These are phyloP conservation scores for Lichtheimia hyalospora DNA, from an alignment of 371 early-diverging fungal genomes.

Conservation along the genomic window DNA sequence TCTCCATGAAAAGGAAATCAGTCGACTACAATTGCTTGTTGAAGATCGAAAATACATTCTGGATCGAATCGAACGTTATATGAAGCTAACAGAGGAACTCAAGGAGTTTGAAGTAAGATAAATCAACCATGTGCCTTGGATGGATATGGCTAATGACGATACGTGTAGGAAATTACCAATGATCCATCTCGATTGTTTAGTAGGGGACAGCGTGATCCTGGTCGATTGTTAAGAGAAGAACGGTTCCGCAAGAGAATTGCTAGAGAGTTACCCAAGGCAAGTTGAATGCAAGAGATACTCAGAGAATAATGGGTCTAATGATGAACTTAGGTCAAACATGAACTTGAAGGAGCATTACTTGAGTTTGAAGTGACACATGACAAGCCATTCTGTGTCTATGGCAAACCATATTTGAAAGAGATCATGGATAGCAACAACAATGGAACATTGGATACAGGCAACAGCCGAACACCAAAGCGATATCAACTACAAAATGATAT, in stretches of 20 bases:
- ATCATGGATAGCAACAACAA: conserved; percentile 15
- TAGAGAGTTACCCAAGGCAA: conserved; percentile 43
- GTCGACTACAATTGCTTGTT: conserved; percentile 24
- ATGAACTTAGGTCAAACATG: conserved; percentile 21
- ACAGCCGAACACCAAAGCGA: not conserved
- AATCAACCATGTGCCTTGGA: not conserved
- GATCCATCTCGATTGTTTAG: conserved; percentile 48
- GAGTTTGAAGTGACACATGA: conserved; percentile 38
- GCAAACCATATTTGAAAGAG: conserved; percentile 34
- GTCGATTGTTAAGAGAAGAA: conserved; percentile 45
- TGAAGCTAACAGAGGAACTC: conserved; percentile 37
- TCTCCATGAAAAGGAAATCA: conserved; percentile 39
- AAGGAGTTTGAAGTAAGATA: conserved; percentile 38
- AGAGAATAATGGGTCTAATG: not conserved
- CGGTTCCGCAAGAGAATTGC: conserved; percentile 45
- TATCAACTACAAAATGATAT: not conserved
- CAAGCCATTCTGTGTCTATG: conserved; percentile 35
- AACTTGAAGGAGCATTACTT: conserved; percentile 34
- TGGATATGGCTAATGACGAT: not conserved
- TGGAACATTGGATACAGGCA: not conserved
- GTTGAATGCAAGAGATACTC: not conserved
- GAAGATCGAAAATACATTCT: conserved; percentile 44
- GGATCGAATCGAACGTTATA: conserved; percentile 40
- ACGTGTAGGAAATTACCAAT: conserved; percentile 24
- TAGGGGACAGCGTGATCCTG: conserved; percentile 49